These are phyloP conservation scores for Pneumocystis wakefieldiae DNA, from an alignment of 1,139 yeast genomes.

Conservation along the genomic window DNA sequence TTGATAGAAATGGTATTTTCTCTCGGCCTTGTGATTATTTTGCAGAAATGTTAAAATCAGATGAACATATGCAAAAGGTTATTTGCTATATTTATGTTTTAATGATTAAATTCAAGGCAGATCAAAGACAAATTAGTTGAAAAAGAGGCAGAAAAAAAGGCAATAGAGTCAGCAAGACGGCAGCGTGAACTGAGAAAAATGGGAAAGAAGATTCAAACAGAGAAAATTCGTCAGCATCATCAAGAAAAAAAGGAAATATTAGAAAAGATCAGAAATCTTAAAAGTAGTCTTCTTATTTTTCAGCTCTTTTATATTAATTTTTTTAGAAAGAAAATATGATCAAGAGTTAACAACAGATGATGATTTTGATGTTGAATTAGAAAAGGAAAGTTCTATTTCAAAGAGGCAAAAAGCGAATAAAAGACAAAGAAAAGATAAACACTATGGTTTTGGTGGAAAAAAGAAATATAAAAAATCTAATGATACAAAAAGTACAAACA, in stretches of 20 bases:
- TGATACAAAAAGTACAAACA: constrained; percentile 60
- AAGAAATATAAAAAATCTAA: constrained; percentile 60
- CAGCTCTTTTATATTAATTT: not conserved
- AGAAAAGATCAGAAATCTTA: constrained; percentile 76
- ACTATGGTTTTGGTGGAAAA: constrained; percentile 60
- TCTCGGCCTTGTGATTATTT: constrained; percentile 89
- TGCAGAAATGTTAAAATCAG: constrained; percentile 97
- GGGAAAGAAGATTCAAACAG: constrained; percentile 93
- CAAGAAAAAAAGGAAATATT: constrained; percentile 83
- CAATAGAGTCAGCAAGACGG: constrained; percentile 82
- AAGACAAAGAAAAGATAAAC: constrained; percentile 52
- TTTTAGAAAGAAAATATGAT: constrained; percentile 36
- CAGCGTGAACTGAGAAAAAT: constrained; percentile 92
- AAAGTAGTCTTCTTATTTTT: constrained; percentile 31
- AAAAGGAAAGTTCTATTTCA: constrained; percentile 58
- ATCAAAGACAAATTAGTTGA: constrained; percentile 62
- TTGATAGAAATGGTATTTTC: constrained; percentile 46
- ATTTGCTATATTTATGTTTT: not conserved
- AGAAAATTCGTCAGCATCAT: constrained; percentile 85
- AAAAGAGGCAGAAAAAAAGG: constrained; percentile 84
- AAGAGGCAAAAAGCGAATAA: constrained; percentile 33
- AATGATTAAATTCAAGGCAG: constrained; percentile 13
- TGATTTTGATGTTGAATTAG: constrained; percentile 54
- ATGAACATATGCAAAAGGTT: constrained; percentile 86
- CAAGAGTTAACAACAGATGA: constrained; percentile 47